Evolutionary conservation across 1,284 basidiomycete species (phyloP), one percentile per base, ranked within the genome.

Genomic region (Schizopora paradoxa): DNA sequence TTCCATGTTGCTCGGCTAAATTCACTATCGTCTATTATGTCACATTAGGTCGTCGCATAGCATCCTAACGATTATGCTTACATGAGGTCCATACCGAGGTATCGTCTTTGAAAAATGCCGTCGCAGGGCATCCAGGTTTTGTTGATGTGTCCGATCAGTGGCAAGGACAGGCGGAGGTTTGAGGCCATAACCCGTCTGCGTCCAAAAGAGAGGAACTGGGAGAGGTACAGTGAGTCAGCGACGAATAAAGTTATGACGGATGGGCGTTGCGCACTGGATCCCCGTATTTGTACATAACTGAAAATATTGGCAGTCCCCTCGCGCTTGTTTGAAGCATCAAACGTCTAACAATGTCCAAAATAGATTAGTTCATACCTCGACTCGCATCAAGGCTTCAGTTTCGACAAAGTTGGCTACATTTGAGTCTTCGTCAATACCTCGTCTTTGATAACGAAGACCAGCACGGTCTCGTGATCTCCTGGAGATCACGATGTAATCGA

Each of bases 401-500:
- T 96, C 92, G 28, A 94, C 92, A 61, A 91, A 94, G 64, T 94
- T 95, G 4, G 91, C 88, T 8, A 86, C 86, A 58, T 82, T 74
- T 10, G 88, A 84, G 53, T 87, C 82, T 47, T 85, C 77, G 57
- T 99, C 92, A 48, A 99, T 82, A 2, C 96, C 96, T 58, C 96
- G 77, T 23, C 91, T 82, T 63, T 99, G 96, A 72, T 97, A 99
- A 43, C 96, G 79, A 40, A 98, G 80, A 1, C 96, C 96, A 8
- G 92, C 92, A 39, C 96, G 81, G 63, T 93, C 81, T 53, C 91
- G 79, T 21, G 93, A 95, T 29, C 96, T 77, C 42, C 96, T 81
- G 4, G 94, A 93, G 38, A 93, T 73, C 42, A 89, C 66, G 28
- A 79, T 67, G 56, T 88, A 89, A 48, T 84, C 79, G 7, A 83